phyloP scores from a whole-genome alignment of 2,329 filamentous ascomycete species.

The Clarireedia monteithiana region DNA sequence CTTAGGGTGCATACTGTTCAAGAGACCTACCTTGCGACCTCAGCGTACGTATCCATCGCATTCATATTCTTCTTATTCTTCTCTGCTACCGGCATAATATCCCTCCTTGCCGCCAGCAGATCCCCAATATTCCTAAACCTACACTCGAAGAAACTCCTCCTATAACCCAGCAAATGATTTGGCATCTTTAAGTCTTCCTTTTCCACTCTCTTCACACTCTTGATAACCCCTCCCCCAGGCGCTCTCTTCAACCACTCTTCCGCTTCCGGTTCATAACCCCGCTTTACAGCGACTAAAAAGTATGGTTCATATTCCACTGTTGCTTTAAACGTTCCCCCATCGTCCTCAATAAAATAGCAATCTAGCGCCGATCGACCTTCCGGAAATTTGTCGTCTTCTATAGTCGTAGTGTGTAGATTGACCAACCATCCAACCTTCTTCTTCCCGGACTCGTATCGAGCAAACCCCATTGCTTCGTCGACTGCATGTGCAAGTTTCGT shows the following conservation, averaged over 20 bases:
- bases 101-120: conserved; percentile 73
- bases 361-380: conserved; percentile 86
- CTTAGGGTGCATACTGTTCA: background rate
- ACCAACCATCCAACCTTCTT: conserved; percentile 83
- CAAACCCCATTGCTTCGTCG: conserved; percentile 92
- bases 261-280: conserved; percentile 81
- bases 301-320: conserved; percentile 96
- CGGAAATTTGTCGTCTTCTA: conserved; percentile 76
- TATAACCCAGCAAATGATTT: conserved; percentile 89
- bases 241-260: conserved; percentile 89
- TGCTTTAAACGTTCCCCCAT: conserved; percentile 82
- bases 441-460: conserved; percentile 82
- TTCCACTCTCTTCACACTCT: conserved; percentile 66
- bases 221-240: conserved; percentile 72
- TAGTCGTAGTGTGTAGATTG: conserved; percentile 83
- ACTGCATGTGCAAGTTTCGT: conserved; percentile 77
- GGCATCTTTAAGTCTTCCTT: conserved; percentile 94
- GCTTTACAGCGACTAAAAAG: conserved; percentile 85
- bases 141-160: conserved; percentile 79
- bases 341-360: conserved; percentile 93
- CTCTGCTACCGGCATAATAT: conserved; percentile 84
- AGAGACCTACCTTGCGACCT: conserved; percentile 71
- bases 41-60: conserved; percentile 96
- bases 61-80: conserved; percentile 95
- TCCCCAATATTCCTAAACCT: conserved; percentile 83